Conservation (phyloP, 805 yeast species). For the Candida quercuum region DNA sequence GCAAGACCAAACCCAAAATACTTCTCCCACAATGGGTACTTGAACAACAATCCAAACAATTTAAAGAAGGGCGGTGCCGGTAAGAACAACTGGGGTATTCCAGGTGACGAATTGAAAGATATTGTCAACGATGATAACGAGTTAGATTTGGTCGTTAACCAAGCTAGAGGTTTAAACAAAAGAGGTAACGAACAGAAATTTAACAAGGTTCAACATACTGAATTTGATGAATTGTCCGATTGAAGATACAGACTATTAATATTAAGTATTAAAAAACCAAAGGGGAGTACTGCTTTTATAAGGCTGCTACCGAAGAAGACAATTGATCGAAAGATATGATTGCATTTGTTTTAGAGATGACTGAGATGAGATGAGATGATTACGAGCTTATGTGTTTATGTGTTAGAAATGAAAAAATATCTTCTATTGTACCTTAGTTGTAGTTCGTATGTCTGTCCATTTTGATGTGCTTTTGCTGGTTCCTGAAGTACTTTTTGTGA, state of each 20-base stretch:
- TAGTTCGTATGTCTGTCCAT: no score
- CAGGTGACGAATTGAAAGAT: conserved; percentile 72
- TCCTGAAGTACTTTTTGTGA: no score
- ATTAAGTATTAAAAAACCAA: not conserved
- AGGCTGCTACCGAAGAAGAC: no score
- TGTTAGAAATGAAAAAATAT: not conserved
- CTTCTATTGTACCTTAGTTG: not conserved
- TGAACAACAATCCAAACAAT: conserved; percentile 65
- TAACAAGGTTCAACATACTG: not conserved
- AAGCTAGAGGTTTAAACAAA: not conserved
- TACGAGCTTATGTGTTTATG: not conserved
- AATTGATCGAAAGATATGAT: no score
- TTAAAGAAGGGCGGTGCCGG: conserved; percentile 86
- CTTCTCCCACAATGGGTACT: conserved; percentile 74
- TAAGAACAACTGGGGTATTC: conserved; percentile 80
- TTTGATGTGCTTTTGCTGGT: no score
- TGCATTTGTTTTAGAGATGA: no score
- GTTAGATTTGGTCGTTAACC: not conserved
- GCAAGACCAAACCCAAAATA: conserved; percentile 54
- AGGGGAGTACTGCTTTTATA: not conserved
- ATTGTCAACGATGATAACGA: conserved; percentile 41
- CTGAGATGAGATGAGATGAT: not conserved
- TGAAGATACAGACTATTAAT: no score
- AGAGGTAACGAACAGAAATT: not conserved
- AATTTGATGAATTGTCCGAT: not conserved